phyloP scores from a whole-genome alignment of 2,329 filamentous ascomycete species.

The Pseudocercospora musae region DNA sequence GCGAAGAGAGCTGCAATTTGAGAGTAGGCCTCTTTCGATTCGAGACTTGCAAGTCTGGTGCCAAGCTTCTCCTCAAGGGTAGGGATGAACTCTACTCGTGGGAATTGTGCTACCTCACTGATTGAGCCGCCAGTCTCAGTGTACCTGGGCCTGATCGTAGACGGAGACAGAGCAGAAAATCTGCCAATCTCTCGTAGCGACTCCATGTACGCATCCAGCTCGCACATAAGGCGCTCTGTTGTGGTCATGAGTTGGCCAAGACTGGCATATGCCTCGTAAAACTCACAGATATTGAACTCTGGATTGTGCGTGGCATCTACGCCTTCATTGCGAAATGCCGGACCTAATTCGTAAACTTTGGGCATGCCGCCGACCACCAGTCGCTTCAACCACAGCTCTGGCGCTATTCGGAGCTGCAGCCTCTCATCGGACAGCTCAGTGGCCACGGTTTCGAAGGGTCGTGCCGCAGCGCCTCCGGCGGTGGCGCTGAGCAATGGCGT shows the following conservation, averaged over 20 bases:
- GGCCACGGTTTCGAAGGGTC: slow-evolving; percentile 77
- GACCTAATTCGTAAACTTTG: slow-evolving; percentile 87
- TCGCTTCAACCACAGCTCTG: slow-evolving; percentile 92
- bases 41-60: slow-evolving; percentile 53
- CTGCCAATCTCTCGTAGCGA: neutral
- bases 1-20: slow-evolving; percentile 57
- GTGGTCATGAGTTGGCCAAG: slow-evolving; percentile 69
- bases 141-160: neutral
- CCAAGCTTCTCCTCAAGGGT: slow-evolving; percentile 68
- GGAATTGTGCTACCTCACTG: slow-evolving; percentile 40
- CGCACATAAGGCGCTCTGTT: slow-evolving; percentile 67
- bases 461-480: slow-evolving; percentile 82
- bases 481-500: slow-evolving; percentile 82
- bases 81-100: slow-evolving; percentile 77
- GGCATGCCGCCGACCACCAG: slow-evolving; percentile 86
- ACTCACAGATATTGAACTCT: slow-evolving; percentile 96
- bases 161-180: neutral
- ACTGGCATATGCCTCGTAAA: slow-evolving; percentile 83
- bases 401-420: slow-evolving; percentile 81
- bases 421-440: slow-evolving; percentile 70
- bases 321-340: slow-evolving; percentile 85
- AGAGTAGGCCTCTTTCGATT: slow-evolving; percentile 51
- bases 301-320: slow-evolving; percentile 90
- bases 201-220: slow-evolving; percentile 1
- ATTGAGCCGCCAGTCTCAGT: neutral